Evolutionary conservation across 768 basidiomycete genomes (phyloP), one percentile per base, ranked within the genome.

Genomic region (Mycena capillaripes): DNA sequence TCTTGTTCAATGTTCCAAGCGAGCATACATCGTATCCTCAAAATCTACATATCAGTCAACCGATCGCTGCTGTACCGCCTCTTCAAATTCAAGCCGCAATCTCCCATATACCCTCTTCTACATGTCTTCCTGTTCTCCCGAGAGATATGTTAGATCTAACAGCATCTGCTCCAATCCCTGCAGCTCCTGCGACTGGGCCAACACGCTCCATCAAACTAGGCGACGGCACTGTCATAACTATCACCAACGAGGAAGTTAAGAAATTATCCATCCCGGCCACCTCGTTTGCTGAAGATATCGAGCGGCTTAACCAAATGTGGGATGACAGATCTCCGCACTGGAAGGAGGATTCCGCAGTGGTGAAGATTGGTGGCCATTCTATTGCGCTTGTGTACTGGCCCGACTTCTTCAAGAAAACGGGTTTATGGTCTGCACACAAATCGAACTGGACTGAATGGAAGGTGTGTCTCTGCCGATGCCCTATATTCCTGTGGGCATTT

Each of bases 301-400:
- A 67, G 3, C 23, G 46, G 0, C 73, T 80, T 4, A 77, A 80
- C 61, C 55, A 36, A 3, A 77, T 79, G 75, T 80, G 79, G 79
- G 80, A 81, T 40, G 76, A 81, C 69, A 66, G 44, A 14, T 71
- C 73, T 2, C 3, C 29, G 0, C 44, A 78, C 30, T 81, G 80
- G 80, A 36, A 68, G 25, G 34, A 64, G 0, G 23, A 57, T 2
- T 79, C 80, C n/a, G n/a, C n/a, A 0, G 55, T 66, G n/a, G 60
- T 81, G 16, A 29, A 8, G 6, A 78, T 81, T 48, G 44, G 50
- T 23, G 76, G 60, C 1, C 63, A 59, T 10, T 59, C 73, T 11
- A 57, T 70, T n/a, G 60, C 69, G 1, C 69, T 70, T n/a, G 27
- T 56, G 11, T 48, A 70, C 61, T 70, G 60, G 61, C 61, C 53